A percentile compares a stretch with the other conserved stretches of the same genome.
phyloP scores from a whole-genome alignment of 1,284 basidiomycete species.

The Meira nashicola region DNA sequence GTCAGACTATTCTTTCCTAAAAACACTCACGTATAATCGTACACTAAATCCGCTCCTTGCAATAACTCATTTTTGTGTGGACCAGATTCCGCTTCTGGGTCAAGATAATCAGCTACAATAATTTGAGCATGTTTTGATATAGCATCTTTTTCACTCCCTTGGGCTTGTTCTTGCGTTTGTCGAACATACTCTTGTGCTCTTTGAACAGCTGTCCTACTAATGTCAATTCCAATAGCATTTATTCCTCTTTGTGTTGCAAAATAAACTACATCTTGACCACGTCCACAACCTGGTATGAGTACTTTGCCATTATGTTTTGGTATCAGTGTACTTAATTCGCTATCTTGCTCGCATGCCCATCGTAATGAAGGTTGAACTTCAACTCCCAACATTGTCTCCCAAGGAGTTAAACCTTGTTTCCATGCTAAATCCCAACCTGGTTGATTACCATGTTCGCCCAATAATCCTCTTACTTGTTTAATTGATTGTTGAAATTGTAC shows the following conservation, averaged over 20 bases:
- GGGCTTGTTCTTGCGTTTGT: background rate
- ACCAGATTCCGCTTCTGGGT: background rate
- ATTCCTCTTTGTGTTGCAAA: background rate
- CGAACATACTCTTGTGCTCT: background rate
- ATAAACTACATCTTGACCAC: slow-evolving; percentile 7
- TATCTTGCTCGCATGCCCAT: slow-evolving; percentile 6
- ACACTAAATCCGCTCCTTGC: background rate
- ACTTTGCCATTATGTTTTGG: background rate
- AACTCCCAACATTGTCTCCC: background rate
- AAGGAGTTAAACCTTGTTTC: slow-evolving; percentile 1
- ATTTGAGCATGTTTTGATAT: background rate
- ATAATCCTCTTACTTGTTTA: too few species aligned
- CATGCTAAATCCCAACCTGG: slow-evolving; percentile 9
- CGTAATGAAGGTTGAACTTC: background rate
- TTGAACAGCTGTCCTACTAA: background rate
- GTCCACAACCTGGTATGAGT: slow-evolving; percentile 3
- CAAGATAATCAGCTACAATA: slow-evolving; percentile 3
- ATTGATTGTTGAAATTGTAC: too few species aligned
- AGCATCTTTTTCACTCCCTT: background rate
- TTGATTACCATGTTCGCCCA: slow-evolving; percentile 1
- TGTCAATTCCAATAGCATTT: background rate
- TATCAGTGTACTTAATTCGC: background rate
- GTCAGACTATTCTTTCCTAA: background rate
- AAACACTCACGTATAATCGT: slow-evolving; percentile 7
- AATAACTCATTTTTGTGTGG: background rate